These are phyloP conservation scores for Claviceps paspali DNA, from an alignment of 2,329 filamentous ascomycete genomes.

Conservation along the genomic window DNA sequence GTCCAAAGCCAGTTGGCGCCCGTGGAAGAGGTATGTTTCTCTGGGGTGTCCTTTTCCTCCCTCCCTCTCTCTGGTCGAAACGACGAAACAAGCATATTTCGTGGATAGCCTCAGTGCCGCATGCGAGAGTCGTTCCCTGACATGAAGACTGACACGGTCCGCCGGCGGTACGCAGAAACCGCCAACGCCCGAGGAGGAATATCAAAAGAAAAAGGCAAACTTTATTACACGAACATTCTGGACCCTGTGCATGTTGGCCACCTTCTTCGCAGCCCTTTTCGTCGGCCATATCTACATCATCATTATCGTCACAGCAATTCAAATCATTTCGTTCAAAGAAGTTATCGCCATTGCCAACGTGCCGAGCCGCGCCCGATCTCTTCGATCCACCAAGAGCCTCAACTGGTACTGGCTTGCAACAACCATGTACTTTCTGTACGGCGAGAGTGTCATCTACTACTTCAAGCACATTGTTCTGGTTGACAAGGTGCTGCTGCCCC, in stretches of 20 bases:
- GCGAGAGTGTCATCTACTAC: slow-evolving; percentile 98
- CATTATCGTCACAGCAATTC: slow-evolving; percentile 77
- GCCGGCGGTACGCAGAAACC: slow-evolving; percentile 22
- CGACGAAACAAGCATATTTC: no score
- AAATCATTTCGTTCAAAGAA: slow-evolving; percentile 97
- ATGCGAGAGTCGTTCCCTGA: no score
- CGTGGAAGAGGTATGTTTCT: slow-evolving; percentile 19
- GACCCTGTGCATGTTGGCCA: slow-evolving; percentile 93
- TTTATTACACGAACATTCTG: slow-evolving; percentile 95
- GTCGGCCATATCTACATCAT: slow-evolving; percentile 97
- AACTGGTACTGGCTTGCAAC: slow-evolving; percentile 99
- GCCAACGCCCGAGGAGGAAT: slow-evolving; percentile 42
- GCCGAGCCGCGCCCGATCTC: slow-evolving; percentile 74
- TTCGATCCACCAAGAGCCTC: slow-evolving; percentile 86
- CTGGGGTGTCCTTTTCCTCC: not conserved
- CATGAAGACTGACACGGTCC: no score
- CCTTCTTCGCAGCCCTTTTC: slow-evolving; percentile 86
- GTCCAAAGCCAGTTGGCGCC: slow-evolving; percentile 16
- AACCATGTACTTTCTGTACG: slow-evolving; percentile 98
- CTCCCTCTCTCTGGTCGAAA: no score
- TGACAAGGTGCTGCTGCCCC: slow-evolving; percentile 78
- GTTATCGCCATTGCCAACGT: slow-evolving; percentile 96
- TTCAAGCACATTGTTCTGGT: slow-evolving; percentile 98
- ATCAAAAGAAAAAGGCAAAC: slow-evolving; percentile 97
- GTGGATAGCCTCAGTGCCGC: no score